Percentiles rank a stretch among this genome's conserved stretches.
These are phyloP conservation scores for Fusarium camptoceras DNA, from an alignment of 2,329 filamentous ascomycete species.

Conservation along the genomic window DNA sequence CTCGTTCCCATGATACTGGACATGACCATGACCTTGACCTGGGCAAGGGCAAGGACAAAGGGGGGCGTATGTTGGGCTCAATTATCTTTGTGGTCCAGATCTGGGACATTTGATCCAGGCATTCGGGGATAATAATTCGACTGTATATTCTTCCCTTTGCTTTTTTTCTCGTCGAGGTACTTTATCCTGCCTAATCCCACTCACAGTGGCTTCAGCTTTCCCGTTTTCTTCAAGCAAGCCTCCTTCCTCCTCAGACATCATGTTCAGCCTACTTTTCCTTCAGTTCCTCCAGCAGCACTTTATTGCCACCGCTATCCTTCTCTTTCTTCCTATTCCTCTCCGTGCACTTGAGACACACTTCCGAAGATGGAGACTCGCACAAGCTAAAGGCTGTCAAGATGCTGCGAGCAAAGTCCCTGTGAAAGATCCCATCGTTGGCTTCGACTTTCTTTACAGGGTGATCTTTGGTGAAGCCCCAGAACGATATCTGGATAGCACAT, in stretches of 20 bases:
- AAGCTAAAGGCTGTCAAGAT: slow-evolving; percentile 41
- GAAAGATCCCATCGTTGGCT: slow-evolving; percentile 49
- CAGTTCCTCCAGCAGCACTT: slow-evolving; percentile 36
- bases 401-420: slow-evolving; percentile 42
- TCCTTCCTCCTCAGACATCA: slow-evolving; percentile 23
- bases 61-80: slow-evolving; percentile 12
- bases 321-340: slow-evolving; percentile 35
- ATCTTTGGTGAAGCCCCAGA: slow-evolving; percentile 45
- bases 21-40: background rate
- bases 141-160: background rate
- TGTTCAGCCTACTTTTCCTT: slow-evolving; percentile 32
- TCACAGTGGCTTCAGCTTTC: slow-evolving; percentile 6
- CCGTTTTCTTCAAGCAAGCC: slow-evolving; percentile 13
- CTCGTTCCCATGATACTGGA: background rate
- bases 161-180: slow-evolving; percentile 12
- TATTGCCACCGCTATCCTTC: slow-evolving; percentile 29
- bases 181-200: slow-evolving; percentile 38
- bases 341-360: slow-evolving; percentile 26
- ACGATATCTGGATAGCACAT: slow-evolving; percentile 47
- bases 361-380: slow-evolving; percentile 30
- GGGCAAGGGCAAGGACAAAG: background rate
- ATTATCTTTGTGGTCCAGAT: slow-evolving; percentile 31
- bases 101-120: slow-evolving; percentile 46
- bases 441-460: slow-evolving; percentile 52
- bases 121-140: slow-evolving; percentile 41